Evolutionary conservation across 1,284 basidiomycete species (phyloP).

Genomic region (Cryptococcus deneoformans): DNA sequence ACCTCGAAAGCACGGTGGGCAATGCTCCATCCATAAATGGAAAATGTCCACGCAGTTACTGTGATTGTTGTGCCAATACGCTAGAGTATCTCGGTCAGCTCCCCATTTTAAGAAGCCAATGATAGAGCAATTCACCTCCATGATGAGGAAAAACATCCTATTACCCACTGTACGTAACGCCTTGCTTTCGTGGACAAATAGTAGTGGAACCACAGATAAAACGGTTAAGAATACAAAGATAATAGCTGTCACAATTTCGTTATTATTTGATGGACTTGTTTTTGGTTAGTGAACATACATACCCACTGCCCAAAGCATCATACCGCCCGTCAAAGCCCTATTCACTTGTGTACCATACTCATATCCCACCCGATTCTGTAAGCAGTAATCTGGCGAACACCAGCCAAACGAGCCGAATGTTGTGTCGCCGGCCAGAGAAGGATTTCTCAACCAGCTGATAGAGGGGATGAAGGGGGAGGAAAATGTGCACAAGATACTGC

Average conservation of each 20-base stretch:
- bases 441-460: constrained; percentile 37
- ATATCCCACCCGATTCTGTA: constrained; percentile 27
- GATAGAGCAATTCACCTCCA: constrained; percentile 18
- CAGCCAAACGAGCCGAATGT: constrained; percentile 45
- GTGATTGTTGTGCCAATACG: constrained; percentile 23
- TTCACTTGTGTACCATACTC: constrained; percentile 44
- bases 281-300: no score
- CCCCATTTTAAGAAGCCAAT: background rate
- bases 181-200: constrained; percentile 37
- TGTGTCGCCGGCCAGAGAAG: constrained; percentile 14
- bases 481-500: constrained; percentile 43
- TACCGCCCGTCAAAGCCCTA: constrained; percentile 38
- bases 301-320: constrained; percentile 40
- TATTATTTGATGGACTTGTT: no score
- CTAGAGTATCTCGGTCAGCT: constrained; percentile 7
- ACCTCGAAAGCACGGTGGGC: constrained; percentile 34
- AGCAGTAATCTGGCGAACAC: constrained; percentile 32
- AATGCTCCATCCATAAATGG: constrained; percentile 46
- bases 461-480: constrained; percentile 40
- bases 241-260: constrained; percentile 20
- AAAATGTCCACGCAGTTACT: constrained; percentile 33
- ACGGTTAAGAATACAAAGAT: constrained; percentile 41
- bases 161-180: constrained; percentile 41
- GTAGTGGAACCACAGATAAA: constrained; percentile 36
- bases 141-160: constrained; percentile 36